phyloP scores from a whole-genome alignment of 345 rosid species.

The Brassica carinata region DNA sequence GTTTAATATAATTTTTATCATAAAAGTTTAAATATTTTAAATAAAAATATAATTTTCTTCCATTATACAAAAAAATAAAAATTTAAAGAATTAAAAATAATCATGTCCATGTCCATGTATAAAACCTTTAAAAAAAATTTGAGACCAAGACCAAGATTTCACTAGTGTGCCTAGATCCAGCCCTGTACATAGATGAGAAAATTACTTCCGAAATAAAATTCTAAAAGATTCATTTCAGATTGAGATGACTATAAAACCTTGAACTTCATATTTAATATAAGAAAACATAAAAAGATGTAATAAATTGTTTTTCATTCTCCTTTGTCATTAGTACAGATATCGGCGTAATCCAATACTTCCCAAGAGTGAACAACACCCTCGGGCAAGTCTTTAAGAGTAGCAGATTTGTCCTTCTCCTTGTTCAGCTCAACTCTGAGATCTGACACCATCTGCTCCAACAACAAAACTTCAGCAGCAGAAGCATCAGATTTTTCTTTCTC shows the following conservation, averaged over 20 bases:
- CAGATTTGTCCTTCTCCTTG: not conserved
- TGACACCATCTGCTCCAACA: not conserved
- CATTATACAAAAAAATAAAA: no score
- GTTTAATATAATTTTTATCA: no score
- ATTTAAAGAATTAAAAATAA: no score
- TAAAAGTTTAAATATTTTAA: no score
- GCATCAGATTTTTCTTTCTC: not conserved
- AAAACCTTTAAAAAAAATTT: no score
- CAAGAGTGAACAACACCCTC: not conserved
- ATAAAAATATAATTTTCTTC: no score
- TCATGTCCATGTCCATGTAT: no score
- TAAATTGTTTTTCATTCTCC: not conserved
- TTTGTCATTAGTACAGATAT: not conserved
- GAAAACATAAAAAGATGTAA: not conserved
- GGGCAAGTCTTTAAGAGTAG: not conserved
- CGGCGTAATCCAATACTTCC: not conserved
- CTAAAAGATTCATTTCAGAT: not conserved
- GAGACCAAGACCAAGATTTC: no score
- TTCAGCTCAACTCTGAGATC: not conserved
- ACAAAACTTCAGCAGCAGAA: not conserved
- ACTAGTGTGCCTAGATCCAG: no score
- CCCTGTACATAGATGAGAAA: no score
- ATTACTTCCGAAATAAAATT: no score
- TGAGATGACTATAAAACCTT: not conserved
- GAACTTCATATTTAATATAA: not conserved